Conservation (phyloP, 257 asterid species). For the Agastache rugosa region DNA sequence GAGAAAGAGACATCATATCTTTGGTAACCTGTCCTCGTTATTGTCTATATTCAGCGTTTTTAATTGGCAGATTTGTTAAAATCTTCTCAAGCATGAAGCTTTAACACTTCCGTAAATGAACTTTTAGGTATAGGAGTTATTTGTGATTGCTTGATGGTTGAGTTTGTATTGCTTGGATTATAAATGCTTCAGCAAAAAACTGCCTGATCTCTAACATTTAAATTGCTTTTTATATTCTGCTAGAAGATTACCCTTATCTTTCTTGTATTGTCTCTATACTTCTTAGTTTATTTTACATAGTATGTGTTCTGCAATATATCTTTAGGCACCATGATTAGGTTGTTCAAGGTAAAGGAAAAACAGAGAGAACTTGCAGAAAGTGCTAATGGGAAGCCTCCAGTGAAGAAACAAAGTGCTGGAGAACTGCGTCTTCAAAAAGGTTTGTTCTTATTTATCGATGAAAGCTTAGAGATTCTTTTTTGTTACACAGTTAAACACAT, state of each 20-base stretch:
- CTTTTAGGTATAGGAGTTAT: background rate
- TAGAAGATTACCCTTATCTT: conserved; percentile 7
- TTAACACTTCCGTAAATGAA: conserved; percentile 1
- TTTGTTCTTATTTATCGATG: conserved; percentile 24
- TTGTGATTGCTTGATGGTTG: conserved; percentile 15
- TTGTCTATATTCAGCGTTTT: conserved; percentile 1
- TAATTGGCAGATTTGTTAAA: background rate
- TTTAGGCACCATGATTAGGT: conserved; percentile 81
- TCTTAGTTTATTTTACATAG: background rate
- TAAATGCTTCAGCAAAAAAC: background rate
- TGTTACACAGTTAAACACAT: background rate
- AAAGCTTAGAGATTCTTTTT: conserved; percentile 16
- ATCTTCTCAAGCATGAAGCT: conserved; percentile 1
- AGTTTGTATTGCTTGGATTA: conserved; percentile 5
- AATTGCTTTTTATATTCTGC: conserved; percentile 7
- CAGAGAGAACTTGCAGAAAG: conserved; percentile 94
- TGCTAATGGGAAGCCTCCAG: conserved; percentile 84
- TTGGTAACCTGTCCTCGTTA: background rate
- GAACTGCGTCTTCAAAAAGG: conserved; percentile 90
- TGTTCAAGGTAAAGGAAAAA: conserved; percentile 91
- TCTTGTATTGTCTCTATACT: background rate
- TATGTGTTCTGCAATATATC: conserved; percentile 13
- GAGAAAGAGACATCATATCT: conserved; percentile 5
- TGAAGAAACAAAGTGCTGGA: conserved; percentile 93
- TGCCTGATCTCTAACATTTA: background rate